phyloP scores from a whole-genome alignment of 768 basidiomycete genomes.

The Leccinum rimulosum region DNA sequence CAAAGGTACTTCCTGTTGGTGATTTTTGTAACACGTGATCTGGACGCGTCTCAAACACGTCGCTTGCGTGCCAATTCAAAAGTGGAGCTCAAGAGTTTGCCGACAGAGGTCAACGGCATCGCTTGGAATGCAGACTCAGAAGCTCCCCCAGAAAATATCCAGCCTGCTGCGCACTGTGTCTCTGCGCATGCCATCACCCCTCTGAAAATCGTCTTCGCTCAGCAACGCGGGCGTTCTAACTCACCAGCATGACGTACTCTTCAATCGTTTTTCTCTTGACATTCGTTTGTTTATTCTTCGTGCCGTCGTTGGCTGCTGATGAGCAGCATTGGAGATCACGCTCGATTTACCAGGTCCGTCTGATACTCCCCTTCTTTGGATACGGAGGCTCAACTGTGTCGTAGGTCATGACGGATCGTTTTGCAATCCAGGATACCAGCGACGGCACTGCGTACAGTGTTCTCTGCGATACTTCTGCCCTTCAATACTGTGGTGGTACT shows the following conservation, averaged over 20 bases:
- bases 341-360: constrained; percentile 52
- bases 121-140: constrained; percentile 16
- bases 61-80: constrained; percentile 4
- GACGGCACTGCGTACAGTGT: constrained; percentile 28
- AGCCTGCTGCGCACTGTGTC: neutral
- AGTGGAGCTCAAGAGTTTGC: constrained; percentile 16
- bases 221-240: constrained; percentile 1
- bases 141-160: constrained; percentile 6
- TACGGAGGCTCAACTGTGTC: neutral
- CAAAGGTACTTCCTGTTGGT: neutral
- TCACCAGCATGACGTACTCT: constrained; percentile 9
- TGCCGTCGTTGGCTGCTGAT: constrained; percentile 33
- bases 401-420: constrained; percentile 57
- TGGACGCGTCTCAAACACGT: constrained; percentile 10
- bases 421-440: constrained; percentile 45
- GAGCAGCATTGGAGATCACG: constrained; percentile 50
- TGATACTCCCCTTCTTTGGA: neutral
- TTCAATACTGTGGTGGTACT: constrained; percentile 57
- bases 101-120: constrained; percentile 24
- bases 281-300: constrained; percentile 3
- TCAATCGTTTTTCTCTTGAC: constrained; percentile 9
- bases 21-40: constrained; percentile 30
- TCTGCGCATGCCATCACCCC: constrained; percentile 3
- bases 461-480: constrained; percentile 44
- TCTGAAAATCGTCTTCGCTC: constrained; percentile 5